These are phyloP conservation scores for Sphaerulina musiva DNA, from an alignment of 2,329 filamentous ascomycete species.

Conservation along the genomic window DNA sequence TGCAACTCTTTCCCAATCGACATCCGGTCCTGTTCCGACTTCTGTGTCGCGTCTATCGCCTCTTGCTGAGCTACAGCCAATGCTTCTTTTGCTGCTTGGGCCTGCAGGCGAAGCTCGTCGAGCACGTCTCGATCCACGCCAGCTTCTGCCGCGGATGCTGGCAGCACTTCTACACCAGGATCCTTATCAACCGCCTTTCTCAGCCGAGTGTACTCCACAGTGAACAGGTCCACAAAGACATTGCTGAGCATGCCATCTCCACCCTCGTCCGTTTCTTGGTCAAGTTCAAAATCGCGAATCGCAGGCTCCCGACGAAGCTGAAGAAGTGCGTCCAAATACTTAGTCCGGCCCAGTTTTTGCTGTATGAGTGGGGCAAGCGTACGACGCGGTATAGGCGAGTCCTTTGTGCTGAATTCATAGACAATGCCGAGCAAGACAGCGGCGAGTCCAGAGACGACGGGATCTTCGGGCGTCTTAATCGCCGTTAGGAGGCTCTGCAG, in stretches of 20 bases:
- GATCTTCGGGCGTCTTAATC: constrained; percentile 56
- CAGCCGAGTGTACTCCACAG: constrained; percentile 87
- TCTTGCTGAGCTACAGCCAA: constrained; percentile 54
- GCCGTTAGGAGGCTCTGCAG: constrained; percentile 44
- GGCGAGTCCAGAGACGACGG: constrained; percentile 56
- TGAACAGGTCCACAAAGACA: constrained; percentile 86
- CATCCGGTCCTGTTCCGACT: constrained; percentile 45
- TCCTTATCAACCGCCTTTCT: constrained; percentile 82
- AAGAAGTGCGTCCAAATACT: constrained; percentile 75
- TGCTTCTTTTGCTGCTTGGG: constrained; percentile 63
- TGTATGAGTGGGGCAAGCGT: constrained; percentile 74
- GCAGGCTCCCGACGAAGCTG: constrained; percentile 70
- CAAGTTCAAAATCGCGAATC: constrained; percentile 82
- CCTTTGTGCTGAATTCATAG: constrained; percentile 96
- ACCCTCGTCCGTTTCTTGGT: constrained; percentile 22
- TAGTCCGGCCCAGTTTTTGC: constrained; percentile 72
- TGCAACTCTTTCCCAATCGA: constrained; percentile 44
- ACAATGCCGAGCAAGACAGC: constrained; percentile 78
- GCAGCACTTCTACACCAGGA: constrained; percentile 76
- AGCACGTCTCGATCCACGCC: constrained; percentile 92
- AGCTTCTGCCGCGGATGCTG: constrained; percentile 74
- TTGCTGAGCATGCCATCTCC: constrained; percentile 52
- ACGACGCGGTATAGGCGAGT: constrained; percentile 78
- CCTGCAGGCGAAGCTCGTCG: constrained; percentile 70
- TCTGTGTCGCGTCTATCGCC: constrained; percentile 49